Conservation (phyloP, 1,284 basidiomycete genomes). For the Irpex lacteus region DNA sequence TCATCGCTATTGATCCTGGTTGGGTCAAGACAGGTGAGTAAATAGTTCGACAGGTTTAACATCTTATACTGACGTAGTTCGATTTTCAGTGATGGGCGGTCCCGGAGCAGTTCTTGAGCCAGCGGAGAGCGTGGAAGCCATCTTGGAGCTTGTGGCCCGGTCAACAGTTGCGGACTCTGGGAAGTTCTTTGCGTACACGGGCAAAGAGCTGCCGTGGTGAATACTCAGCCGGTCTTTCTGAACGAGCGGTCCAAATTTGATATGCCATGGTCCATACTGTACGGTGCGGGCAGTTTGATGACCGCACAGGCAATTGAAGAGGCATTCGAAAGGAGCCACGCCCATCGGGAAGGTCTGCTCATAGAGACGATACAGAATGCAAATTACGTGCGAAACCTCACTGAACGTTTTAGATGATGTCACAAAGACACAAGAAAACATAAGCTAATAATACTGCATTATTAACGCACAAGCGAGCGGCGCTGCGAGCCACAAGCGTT, state of each 20-base stretch:
- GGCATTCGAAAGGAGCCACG: too few relatives aligned
- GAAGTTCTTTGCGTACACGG: constrained; percentile 30
- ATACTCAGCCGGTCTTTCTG: too few relatives aligned
- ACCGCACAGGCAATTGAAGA: too few relatives aligned
- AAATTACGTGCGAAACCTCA: too few relatives aligned
- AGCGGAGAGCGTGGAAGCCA: constrained; percentile 24
- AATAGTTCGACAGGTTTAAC: background rate
- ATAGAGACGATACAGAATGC: too few relatives aligned
- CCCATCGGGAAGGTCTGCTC: too few relatives aligned
- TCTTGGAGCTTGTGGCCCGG: constrained; percentile 25
- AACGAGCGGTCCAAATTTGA: background rate
- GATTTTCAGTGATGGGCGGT: constrained; percentile 30
- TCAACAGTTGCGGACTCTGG: constrained; percentile 26
- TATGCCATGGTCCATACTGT: background rate
- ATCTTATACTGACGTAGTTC: too few relatives aligned
- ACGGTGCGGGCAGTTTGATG: background rate
- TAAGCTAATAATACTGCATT: too few relatives aligned
- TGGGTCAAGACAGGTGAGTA: constrained; percentile 32
- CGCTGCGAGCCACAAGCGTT: too few relatives aligned
- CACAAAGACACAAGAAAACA: too few relatives aligned
- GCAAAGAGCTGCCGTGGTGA: constrained; percentile 24
- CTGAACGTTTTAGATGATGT: too few relatives aligned
- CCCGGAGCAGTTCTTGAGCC: constrained; percentile 29
- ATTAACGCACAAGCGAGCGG: too few relatives aligned
- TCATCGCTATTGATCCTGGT: constrained; percentile 26